A percentile compares a stretch with the other conserved stretches of the same genome.
phyloP scores from a whole-genome alignment of 2,329 filamentous ascomycete genomes.

The Calonectria crousiana region DNA sequence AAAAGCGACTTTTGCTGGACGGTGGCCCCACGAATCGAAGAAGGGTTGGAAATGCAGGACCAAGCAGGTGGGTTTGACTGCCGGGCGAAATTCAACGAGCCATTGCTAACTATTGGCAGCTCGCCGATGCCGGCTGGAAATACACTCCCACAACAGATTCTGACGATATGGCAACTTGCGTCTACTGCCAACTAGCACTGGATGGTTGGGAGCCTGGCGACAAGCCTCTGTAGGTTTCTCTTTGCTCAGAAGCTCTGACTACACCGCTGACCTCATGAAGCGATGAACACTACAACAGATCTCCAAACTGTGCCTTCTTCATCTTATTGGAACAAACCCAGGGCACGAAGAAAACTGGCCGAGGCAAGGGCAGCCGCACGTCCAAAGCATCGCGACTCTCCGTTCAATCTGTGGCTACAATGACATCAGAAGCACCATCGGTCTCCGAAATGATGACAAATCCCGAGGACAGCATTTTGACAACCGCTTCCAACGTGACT shows the following conservation, averaged over 20 bases:
- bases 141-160: conserved; percentile 87
- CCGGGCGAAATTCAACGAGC: neutral
- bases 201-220: conserved; percentile 96
- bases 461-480: conserved; percentile 70
- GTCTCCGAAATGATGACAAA: conserved; percentile 61
- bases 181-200: conserved; percentile 89
- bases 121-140: conserved; percentile 94
- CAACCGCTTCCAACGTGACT: conserved; percentile 70
- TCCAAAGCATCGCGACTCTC: conserved; percentile 80
- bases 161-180: conserved; percentile 90
- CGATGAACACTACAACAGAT: conserved; percentile 87
- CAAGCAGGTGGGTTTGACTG: conserved; percentile 74
- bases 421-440: conserved; percentile 62
- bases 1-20: conserved; percentile 82
- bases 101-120: conserved; percentile 57
- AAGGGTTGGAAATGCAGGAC: conserved; percentile 90
- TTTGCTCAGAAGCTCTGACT: conserved; percentile 28
- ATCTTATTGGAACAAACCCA: conserved; percentile 70
- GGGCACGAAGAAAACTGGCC: conserved; percentile 65
- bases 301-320: conserved; percentile 87
- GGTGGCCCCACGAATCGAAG: conserved; percentile 92
- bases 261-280: conserved; percentile 56
- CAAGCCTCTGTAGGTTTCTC: conserved; percentile 78
- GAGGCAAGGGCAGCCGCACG: conserved; percentile 65
- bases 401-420: conserved; percentile 66